A percentile compares a stretch with the other conserved stretches of the same genome.
phyloP scores from a whole-genome alignment of 2,329 filamentous ascomycete genomes.

The Albophoma yamanashiensis region DNA sequence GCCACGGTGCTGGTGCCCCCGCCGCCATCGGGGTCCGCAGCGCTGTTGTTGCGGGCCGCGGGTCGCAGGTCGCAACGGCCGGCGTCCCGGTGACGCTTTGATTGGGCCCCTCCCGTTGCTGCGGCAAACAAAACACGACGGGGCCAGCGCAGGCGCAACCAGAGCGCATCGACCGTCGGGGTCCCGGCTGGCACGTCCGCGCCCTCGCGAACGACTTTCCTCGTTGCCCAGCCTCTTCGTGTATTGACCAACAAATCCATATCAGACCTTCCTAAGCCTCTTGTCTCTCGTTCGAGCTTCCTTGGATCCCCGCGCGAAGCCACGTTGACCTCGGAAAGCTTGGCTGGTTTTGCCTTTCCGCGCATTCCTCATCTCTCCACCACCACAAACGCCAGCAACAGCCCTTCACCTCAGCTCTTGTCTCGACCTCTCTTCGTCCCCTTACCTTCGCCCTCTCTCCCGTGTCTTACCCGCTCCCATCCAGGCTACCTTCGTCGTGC shows the following conservation, averaged over 20 bases:
- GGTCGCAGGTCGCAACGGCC: not conserved
- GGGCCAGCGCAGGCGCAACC: not conserved
- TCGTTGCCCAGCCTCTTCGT: not conserved
- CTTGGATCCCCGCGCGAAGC: not conserved
- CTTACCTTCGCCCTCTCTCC: not conserved
- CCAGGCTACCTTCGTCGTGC: not conserved
- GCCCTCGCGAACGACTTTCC: not conserved
- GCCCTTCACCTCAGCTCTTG: not conserved
- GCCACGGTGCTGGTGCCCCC: not conserved
- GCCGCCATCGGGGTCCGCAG: not conserved
- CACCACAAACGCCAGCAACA: not conserved
- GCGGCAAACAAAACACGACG: conserved; percentile 9
- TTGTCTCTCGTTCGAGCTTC: not conserved
- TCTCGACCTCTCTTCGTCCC: not conserved
- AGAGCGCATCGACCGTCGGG: not conserved
- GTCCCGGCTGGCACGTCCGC: not conserved
- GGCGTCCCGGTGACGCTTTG: not conserved
- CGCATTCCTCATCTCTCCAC: not conserved
- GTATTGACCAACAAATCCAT: not conserved
- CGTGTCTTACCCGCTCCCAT: not conserved
- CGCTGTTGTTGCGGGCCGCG: not conserved
- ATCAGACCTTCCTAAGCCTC: not conserved
- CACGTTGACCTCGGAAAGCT: not conserved
- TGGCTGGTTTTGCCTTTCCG: not conserved
- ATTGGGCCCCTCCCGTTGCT: conserved; percentile 10